Evolutionary conservation across 176 grass and related monocot genomes (phyloP).

Genomic region (Zoysia pacifica): DNA sequence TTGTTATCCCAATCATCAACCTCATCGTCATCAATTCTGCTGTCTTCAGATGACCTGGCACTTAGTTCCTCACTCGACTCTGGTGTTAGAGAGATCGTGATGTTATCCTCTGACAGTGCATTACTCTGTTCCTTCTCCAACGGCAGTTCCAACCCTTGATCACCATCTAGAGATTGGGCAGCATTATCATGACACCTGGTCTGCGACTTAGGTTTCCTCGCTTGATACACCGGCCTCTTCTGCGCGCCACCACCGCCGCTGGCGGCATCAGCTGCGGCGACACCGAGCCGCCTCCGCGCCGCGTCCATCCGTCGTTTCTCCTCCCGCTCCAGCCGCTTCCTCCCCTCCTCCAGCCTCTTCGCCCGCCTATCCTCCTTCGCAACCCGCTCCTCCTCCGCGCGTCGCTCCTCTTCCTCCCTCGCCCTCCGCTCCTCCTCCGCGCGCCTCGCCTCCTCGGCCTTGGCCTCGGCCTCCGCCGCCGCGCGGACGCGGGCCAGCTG

Average conservation of each 20-base stretch:
- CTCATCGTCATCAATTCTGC: not conserved
- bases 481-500: conserved; percentile 26
- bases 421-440: conserved; percentile 47
- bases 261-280: conserved; percentile 10
- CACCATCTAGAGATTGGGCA: conserved; percentile 20
- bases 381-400: conserved; percentile 45
- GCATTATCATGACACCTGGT: not conserved
- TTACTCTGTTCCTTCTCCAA: not conserved
- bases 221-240: conserved; percentile 49
- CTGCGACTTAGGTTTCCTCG: conserved; percentile 42
- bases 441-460: conserved; percentile 43
- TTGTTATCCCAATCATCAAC: conserved; percentile 50
- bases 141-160: not conserved
- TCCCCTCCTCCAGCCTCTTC: conserved; percentile 44
- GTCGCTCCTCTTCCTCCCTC: conserved; percentile 45
- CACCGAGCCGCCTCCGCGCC: conserved; percentile 41
- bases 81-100: not conserved
- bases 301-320: conserved; percentile 42
- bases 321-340: conserved; percentile 31
- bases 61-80: not conserved
- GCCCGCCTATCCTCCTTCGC: conserved; percentile 36
- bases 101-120: not conserved
- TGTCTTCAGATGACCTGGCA: not conserved
- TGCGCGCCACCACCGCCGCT: conserved; percentile 31
- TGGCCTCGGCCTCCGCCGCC: not conserved